Evolutionary conservation across 108 stramenopile genomes (phyloP), one percentile per base, ranked within the genome.

Genomic region (Fragilariopsis cylindrus): DNA sequence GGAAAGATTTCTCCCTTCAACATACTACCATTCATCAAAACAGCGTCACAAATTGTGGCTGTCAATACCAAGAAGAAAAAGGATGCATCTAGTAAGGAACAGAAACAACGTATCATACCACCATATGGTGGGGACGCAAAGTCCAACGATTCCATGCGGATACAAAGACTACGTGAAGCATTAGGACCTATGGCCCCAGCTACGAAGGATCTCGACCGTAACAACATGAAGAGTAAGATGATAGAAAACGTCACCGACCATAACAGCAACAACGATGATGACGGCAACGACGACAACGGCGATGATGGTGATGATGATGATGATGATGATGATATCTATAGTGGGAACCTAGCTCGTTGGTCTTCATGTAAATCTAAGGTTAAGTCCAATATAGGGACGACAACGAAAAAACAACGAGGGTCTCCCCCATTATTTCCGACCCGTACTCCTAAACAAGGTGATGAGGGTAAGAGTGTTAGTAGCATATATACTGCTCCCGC

Each of bases 151-250:
- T 30, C 21, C 21, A 30, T 30, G 1, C 21, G 21, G 21, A 30
- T 30, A 12, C 50, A 45, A 40, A 42, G 62, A 7, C 40, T 63
- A 40, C 62, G 42, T 8, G 7, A 43, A n/a, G 62, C 62, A 45
- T 45, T 63, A 45, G 62, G 62, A n/a, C 15, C 62, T 3, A 63
- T 63, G 62, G 62, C 62, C n/a, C 62, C 62, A 45, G 21, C 21
- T 30, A 30, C 21, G 1, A 30, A 30, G 21, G 21, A 30, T 30
- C 21, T 19, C n/a, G 21, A n/a, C 9, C 41, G 21, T 5, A 30
- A 60, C 16, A 1, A 19, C 21, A 30, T 30, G 21, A 30, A 30
- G 1, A 30, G 21, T 30, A 30, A 30, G 21, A 30, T 30, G 21
- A 30, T 30, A 30, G 21, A 30, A 30, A 30, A 30, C 1, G 1